phyloP scores from a whole-genome alignment of 352 stramenopile genomes.

The Globisporangium paroecandrum region DNA sequence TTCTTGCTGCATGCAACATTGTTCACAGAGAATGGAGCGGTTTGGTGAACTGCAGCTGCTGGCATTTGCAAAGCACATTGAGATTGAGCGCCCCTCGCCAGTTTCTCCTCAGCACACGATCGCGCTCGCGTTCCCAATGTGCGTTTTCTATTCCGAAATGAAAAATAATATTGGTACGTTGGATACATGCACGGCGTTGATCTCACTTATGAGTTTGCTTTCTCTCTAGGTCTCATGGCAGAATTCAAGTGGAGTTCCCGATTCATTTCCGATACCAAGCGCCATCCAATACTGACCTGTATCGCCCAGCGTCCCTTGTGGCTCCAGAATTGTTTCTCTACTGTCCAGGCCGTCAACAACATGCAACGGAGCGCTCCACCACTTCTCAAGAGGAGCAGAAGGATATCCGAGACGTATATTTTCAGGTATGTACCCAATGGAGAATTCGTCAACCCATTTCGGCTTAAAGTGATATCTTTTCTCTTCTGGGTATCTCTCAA shows the following conservation, averaged over 20 bases:
- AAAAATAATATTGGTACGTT: not conserved
- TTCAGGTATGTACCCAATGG: slow-evolving; percentile 1
- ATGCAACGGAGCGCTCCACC: not conserved
- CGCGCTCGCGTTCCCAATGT: slow-evolving; percentile 43
- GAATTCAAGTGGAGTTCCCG: slow-evolving; percentile 36
- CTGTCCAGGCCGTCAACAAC: slow-evolving; percentile 12
- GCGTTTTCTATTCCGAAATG: slow-evolving; percentile 10
- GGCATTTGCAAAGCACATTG: slow-evolving; percentile 55
- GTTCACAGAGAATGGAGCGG: slow-evolving; percentile 46
- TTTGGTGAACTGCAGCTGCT: slow-evolving; percentile 42
- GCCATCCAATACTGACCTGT: slow-evolving; percentile 34
- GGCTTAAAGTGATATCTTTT: not conserved
- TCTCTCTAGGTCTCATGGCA: slow-evolving; percentile 15
- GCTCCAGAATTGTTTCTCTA: slow-evolving; percentile 45
- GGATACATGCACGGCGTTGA: not conserved
- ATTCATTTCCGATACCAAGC: slow-evolving; percentile 68
- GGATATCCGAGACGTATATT: slow-evolving; percentile 2
- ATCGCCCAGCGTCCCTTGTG: slow-evolving; percentile 37
- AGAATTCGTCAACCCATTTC: not conserved
- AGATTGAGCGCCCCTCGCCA: slow-evolving; percentile 54
- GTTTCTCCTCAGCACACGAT: slow-evolving; percentile 54
- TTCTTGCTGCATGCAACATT: not conserved
- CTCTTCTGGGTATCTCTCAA: not conserved
- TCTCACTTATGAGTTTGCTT: not conserved
- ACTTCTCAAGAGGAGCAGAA: not conserved